Base-by-base conservation (phyloP, 2,329 filamentous ascomycete genomes). In the Calonectria pseudoturangicola region DNA sequence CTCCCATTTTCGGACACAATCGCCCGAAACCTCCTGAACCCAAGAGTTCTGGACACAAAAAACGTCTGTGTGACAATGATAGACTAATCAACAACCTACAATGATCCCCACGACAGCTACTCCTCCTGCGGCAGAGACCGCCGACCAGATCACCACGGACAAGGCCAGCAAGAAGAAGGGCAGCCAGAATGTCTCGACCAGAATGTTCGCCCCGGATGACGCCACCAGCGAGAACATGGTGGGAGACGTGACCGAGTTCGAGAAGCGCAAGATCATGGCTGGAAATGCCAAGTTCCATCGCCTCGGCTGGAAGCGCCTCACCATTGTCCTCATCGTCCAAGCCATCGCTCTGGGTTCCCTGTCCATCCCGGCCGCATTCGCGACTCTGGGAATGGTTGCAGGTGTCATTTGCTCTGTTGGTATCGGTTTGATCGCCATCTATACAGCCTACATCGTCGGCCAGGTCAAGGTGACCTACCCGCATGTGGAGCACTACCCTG, bases 401-500 rank as follows among this genome's bases (percentile, higher is more conserved):
- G 84, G 83, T 45, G 81, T 84, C 70, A 82, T 85, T 51, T 73
- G 80, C 63, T 80, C 80, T 30, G 72, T 85, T 39, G 73, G 75
- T 13, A 77, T 85, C 36, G 84, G 84, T 12, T 51, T 85, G 12
- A 68, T 85, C 47, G 84, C 84, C 74, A 82, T 85, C 73, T 85
- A 85, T 79, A 81, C 82, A 56, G 82, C 81, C 66, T 82, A 84
- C 74, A 79, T 85, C 47, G 80, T 85, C 73, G 84, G 84, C 58
- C 82, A 84, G 77, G 80, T 84, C 72, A 86, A 86, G 80, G 74
- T 86, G 70, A 82, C 80, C 69, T 81, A 81, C 78, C 90, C 91
- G 3, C 83, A 89, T 18, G 86, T 93, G 47, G 87, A 88, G 62
- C 90, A 89, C 76, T 92, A 93, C 80, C 89, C 90, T 21, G 92